Conservation (phyloP, 805 yeast species). For the Kazachstania martiniae region DNA sequence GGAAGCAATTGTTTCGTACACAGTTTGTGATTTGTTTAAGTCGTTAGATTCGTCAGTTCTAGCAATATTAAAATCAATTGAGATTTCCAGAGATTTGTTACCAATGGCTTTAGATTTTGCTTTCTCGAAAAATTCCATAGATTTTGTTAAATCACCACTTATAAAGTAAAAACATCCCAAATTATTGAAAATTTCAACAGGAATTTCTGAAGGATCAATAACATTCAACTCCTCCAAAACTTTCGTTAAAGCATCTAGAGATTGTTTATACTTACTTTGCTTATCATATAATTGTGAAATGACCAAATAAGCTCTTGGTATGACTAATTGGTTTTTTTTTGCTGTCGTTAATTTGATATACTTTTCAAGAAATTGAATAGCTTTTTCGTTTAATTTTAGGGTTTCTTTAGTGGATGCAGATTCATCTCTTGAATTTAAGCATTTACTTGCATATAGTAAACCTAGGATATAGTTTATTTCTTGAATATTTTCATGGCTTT, state of each 20-base stretch:
- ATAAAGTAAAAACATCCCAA: slow-evolving; percentile 74
- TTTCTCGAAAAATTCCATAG: slow-evolving; percentile 43
- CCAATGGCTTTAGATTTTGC: slow-evolving; percentile 30
- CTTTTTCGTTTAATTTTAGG: slow-evolving; percentile 31
- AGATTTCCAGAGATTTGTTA: slow-evolving; percentile 28
- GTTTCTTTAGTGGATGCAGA: slow-evolving; percentile 5
- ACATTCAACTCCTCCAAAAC: slow-evolving; percentile 41
- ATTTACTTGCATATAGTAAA: slow-evolving; percentile 50
- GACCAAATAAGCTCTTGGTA: slow-evolving; percentile 53
- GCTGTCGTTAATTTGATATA: slow-evolving; percentile 55
- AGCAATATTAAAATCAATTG: slow-evolving; percentile 65
- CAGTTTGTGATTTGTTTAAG: slow-evolving; percentile 13
- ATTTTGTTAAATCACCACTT: slow-evolving; percentile 47
- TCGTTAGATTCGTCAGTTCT: slow-evolving; percentile 49
- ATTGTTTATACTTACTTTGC: slow-evolving; percentile 47
- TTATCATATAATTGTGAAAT: slow-evolving; percentile 63
- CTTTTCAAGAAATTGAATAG: slow-evolving; percentile 56
- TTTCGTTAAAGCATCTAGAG: slow-evolving; percentile 51
- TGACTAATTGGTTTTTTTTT: slow-evolving; percentile 43
- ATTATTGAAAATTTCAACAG: slow-evolving; percentile 63
- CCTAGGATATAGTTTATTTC: slow-evolving; percentile 76
- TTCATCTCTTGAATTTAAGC: slow-evolving; percentile 11
- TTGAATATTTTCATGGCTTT: slow-evolving; percentile 52
- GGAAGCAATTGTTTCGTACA: slow-evolving; percentile 46
- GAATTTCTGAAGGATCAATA: slow-evolving; percentile 28